These are phyloP conservation scores for Leccinum uliginosum DNA, from an alignment of 768 basidiomycete genomes.

Conservation along the genomic window DNA sequence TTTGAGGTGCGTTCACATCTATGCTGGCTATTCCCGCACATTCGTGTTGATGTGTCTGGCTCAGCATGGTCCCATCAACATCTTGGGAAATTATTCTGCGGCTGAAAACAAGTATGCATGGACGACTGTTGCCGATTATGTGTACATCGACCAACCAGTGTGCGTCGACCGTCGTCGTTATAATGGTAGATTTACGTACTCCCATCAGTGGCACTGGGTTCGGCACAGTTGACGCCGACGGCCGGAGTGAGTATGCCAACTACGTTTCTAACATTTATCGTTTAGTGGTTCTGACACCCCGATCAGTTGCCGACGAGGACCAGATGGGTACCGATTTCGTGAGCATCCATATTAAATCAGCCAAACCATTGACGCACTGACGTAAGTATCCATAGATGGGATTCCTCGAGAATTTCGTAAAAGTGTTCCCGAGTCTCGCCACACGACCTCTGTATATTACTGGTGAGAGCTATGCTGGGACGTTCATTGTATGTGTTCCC, in stretches of 20 bases:
- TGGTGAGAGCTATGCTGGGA: constrained; percentile 73
- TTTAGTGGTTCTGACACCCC: not conserved
- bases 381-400: constrained; percentile 45
- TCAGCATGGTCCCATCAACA: constrained; percentile 65
- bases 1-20: constrained; percentile 47
- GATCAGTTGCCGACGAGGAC: constrained; percentile 54
- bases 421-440: constrained; percentile 65
- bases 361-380: not conserved
- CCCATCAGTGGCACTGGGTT: constrained; percentile 52
- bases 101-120: constrained; percentile 52
- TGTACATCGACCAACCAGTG: constrained; percentile 74
- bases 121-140: constrained; percentile 48
- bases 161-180: constrained; percentile 11
- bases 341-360: constrained; percentile 15
- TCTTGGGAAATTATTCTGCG: constrained; percentile 46
- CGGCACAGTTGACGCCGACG: constrained; percentile 55
- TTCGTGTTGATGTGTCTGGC: not conserved
- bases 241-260: constrained; percentile 42
- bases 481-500: constrained; percentile 49
- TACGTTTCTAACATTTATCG: not conserved
- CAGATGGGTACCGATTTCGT: constrained; percentile 50
- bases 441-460: constrained; percentile 64
- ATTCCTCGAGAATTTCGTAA: constrained; percentile 65
- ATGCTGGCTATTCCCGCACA: not conserved
- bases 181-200: not conserved